Evolutionary conservation across 148 eudicot genomes (phyloP).

Genomic region (Fallopia convolvulus): DNA sequence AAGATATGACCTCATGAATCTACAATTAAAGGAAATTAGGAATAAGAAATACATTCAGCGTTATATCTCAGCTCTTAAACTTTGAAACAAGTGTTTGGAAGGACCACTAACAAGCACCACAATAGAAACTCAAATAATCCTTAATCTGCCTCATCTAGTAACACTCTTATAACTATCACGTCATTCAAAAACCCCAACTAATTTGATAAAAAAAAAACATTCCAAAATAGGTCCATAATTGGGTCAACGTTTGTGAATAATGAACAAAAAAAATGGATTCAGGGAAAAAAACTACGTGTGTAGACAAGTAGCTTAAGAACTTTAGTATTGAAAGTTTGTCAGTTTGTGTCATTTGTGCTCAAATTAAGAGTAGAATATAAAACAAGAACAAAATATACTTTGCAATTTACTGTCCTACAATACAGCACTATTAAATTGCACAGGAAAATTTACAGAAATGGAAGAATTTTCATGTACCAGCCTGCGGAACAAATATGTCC

Average conservation of each 20-base stretch:
- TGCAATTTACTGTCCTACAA: not conserved
- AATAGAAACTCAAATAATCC: not conserved
- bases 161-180: not conserved
- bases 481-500: constrained; percentile 95
- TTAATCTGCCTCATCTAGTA: not conserved
- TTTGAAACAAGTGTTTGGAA: too few species aligned
- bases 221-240: not conserved
- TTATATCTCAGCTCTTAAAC: too few species aligned
- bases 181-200: not conserved
- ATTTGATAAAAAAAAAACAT: not conserved
- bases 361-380: not conserved
- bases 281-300: too few species aligned
- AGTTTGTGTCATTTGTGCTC: not conserved
- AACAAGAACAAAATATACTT: not conserved
- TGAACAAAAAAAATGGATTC: not conserved
- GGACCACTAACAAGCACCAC: too few species aligned
- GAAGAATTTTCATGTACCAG: constrained; percentile 19
- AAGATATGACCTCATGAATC: not conserved
- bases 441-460: not conserved
- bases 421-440: not conserved
- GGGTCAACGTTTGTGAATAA: not conserved
- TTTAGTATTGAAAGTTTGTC: not conserved
- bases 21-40: not conserved
- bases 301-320: not conserved
- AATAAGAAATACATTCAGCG: not conserved